These are phyloP conservation scores for Aspergillus versicolor DNA, from an alignment of 2,329 filamentous ascomycete genomes.

Conservation along the genomic window DNA sequence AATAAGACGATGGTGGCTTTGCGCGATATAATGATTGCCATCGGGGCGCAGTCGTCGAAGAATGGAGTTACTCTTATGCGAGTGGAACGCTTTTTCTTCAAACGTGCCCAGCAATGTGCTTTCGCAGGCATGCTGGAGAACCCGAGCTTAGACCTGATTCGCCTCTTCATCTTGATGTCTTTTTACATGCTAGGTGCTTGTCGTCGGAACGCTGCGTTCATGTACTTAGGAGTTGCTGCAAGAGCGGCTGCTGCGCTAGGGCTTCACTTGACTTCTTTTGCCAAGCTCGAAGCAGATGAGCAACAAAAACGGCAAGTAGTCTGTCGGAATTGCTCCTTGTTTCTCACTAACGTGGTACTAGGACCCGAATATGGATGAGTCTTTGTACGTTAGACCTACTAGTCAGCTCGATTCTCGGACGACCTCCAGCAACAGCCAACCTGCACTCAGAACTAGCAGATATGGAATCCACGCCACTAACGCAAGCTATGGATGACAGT, in stretches of 20 bases:
- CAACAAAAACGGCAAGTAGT: constrained; percentile 20
- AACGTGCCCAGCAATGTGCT: constrained; percentile 48
- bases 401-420: constrained; percentile 50
- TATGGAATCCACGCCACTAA: constrained; percentile 20
- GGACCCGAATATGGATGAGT: constrained; percentile 48
- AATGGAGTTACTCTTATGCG: constrained; percentile 29
- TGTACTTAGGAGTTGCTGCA: constrained; percentile 62
- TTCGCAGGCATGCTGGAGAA: constrained; percentile 55
- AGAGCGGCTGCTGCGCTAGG: constrained; percentile 59
- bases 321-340: background rate
- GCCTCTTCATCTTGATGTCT: constrained; percentile 56
- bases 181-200: constrained; percentile 62
- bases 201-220: constrained; percentile 60
- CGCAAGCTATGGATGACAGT: constrained; percentile 27
- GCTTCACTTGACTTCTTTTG: constrained; percentile 48
- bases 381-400: constrained; percentile 50
- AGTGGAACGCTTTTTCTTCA: constrained; percentile 45
- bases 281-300: constrained; percentile 14
- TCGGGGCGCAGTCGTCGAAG: constrained; percentile 51
- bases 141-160: constrained; percentile 54
- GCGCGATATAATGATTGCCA: constrained; percentile 50
- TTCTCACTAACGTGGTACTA: constrained; percentile 16
- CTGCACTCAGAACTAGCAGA: constrained; percentile 25
- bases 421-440: constrained; percentile 37
- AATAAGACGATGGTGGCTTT: constrained; percentile 32